phyloP scores from a whole-genome alignment of 768 basidiomycete genomes.

The Termitomyces sp. region DNA sequence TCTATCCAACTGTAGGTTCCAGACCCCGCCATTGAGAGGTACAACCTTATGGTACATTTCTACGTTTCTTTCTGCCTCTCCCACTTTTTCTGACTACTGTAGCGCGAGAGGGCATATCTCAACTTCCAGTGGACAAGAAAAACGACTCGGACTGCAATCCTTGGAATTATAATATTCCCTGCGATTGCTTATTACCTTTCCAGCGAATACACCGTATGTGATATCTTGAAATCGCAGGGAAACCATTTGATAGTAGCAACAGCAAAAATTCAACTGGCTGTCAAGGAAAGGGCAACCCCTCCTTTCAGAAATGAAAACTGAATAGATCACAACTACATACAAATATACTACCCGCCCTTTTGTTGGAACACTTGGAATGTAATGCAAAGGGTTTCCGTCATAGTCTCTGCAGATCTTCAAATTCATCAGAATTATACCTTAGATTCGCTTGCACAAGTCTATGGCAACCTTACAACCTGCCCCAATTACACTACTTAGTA shows the following conservation, averaged over 20 bases:
- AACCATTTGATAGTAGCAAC: conserved; percentile 8
- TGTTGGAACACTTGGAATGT: not conserved
- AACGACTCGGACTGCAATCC: conserved; percentile 55
- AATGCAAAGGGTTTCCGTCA: not conserved
- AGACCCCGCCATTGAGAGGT: conserved; percentile 59
- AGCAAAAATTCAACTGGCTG: conserved; percentile 47
- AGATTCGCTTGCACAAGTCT: conserved; percentile 81
- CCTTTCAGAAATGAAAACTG: conserved; percentile 13
- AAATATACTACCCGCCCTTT: not conserved
- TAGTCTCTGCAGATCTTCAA: not conserved
- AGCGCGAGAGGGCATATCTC: conserved; percentile 85
- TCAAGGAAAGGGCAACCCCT: conserved; percentile 40
- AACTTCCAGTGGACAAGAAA: conserved; percentile 76
- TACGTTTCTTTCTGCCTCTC: not conserved
- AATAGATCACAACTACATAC: conserved; percentile 8
- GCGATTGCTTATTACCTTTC: conserved; percentile 47
- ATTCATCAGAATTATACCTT: conserved; percentile 3
- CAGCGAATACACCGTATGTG: conserved; percentile 37
- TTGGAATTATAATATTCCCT: conserved; percentile 65
- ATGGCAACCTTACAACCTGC: conserved; percentile 88
- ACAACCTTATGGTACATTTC: conserved; percentile 40
- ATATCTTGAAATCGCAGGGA: not conserved
- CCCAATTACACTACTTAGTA: conserved; percentile 82
- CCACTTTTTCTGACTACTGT: conserved; percentile 3
- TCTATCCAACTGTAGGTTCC: conserved; percentile 20